Base-by-base conservation (phyloP, 2,329 filamentous ascomycete genomes). In the Capronia coronata region DNA sequence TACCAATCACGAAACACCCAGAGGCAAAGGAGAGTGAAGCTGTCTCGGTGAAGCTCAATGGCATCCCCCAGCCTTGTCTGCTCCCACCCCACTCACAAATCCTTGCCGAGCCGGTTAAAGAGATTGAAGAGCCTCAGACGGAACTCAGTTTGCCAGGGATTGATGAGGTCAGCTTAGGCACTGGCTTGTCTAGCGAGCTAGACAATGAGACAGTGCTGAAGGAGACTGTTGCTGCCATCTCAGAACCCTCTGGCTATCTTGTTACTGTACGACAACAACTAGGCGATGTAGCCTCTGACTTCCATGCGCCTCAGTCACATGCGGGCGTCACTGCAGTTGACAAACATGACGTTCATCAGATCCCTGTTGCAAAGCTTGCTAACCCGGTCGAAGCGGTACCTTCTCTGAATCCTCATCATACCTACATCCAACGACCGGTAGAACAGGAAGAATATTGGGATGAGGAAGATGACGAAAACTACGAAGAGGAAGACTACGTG, bases 381-480 rank as follows among this genome's bases (percentile, higher is more conserved):
- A 53, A 56, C 39, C 51, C 48, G 8, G 42, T 49, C 9, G 45
- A 49, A 13, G 39, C 29, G 14, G 22, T 55, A 21, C 44, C 52
- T 46, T 42, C 51, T 38, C 39, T 54, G 38, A 55, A 43, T 21
- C 48, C 56, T 16, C 57, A 60, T 37, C 51, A 55, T 44, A 46
- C 52, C 16, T 58, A 60, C 48, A 18, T 59, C 18, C 44, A 49
- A 25, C 48, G 27, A 11, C 63, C 67, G 14, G 67, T 71, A 6
- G 80, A 83, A 57, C 68, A 75, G 0, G 84, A 87, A 59, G 85
- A 89, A 64, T 86, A 83, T 60, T 88, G 83, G 83, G 77, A 82
- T 13, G 86, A 89, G 14, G 84, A 86, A 13, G 53, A 58, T 34
- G 84, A 91, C 21, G 85, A 86, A 10, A 87, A 89, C 55, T 80